phyloP scores from a whole-genome alignment of 2,329 filamentous ascomycete genomes.

The Emydomyces testavorans region DNA sequence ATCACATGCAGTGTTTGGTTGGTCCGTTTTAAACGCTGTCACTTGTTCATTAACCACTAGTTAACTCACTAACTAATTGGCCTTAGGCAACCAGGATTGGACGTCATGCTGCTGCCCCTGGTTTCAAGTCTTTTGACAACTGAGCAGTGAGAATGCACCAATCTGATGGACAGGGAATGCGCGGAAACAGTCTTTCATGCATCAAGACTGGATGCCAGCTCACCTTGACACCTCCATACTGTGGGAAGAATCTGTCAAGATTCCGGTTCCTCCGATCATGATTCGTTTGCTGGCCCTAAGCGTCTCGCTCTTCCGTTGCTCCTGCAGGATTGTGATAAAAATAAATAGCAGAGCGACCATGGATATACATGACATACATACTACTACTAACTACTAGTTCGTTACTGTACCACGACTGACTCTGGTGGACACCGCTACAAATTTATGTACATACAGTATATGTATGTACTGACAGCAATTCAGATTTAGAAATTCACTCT shows the following conservation, averaged over 20 bases:
- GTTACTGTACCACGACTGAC: no score
- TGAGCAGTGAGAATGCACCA: no score
- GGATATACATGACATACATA: no score
- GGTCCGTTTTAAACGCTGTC: slow-evolving; percentile 7
- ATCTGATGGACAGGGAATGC: neutral
- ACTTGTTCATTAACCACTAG: neutral
- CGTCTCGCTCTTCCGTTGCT: no score
- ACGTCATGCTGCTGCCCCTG: neutral
- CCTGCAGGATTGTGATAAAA: no score
- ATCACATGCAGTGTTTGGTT: neutral
- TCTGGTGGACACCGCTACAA: no score
- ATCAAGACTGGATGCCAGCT: slow-evolving; percentile 1
- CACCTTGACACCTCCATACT: neutral
- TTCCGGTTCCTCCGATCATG: neutral
- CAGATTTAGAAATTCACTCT: no score
- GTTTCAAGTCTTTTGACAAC: slow-evolving; percentile 1
- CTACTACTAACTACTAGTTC: no score
- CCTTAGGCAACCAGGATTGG: slow-evolving; percentile 1
- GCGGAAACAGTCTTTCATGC: neutral
- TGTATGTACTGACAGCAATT: no score
- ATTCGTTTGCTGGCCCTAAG: neutral
- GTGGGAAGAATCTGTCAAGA: no score
- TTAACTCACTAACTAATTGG: neutral
- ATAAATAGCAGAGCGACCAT: no score
- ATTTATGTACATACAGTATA: no score